Evolutionary conservation across 2,329 filamentous ascomycete genomes (phyloP).

Genomic region (Xylogone sp.): DNA sequence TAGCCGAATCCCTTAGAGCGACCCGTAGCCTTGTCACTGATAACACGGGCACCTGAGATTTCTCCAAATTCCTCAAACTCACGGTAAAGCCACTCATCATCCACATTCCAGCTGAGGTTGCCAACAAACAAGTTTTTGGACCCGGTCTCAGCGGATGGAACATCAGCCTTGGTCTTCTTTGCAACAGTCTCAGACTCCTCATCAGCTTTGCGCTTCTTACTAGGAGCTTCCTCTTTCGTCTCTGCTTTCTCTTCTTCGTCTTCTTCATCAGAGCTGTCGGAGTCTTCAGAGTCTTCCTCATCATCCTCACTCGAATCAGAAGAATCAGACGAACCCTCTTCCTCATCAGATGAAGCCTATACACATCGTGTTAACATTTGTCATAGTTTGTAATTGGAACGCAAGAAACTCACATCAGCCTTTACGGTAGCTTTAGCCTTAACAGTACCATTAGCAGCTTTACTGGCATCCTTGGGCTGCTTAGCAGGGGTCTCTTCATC

Average conservation of each 20-base stretch:
- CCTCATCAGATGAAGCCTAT: constrained; percentile 4
- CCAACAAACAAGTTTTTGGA: constrained; percentile 67
- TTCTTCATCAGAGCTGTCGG: constrained; percentile 21
- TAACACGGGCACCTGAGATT: constrained; percentile 59
- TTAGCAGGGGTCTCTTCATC: constrained; percentile 16
- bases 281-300: constrained; percentile 19
- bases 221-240: constrained; percentile 33
- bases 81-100: constrained; percentile 66
- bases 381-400: neutral
- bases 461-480: constrained; percentile 15
- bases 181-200: constrained; percentile 35
- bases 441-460: constrained; percentile 13
- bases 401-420: constrained; percentile 16
- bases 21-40: constrained; percentile 63
- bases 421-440: constrained; percentile 15
- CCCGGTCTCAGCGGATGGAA: constrained; percentile 32
- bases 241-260: no score
- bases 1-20: constrained; percentile 73
- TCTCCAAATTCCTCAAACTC: constrained; percentile 69
- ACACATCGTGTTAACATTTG: neutral
- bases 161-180: constrained; percentile 50
- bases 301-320: constrained; percentile 10
- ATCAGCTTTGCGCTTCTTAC: constrained; percentile 59
- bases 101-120: constrained; percentile 71
- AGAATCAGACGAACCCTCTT: constrained; percentile 12